Percentiles rank a stretch among this genome's conserved stretches.
Conservation (phyloP, 805 yeast species). For the Candida glaebosa region DNA sequence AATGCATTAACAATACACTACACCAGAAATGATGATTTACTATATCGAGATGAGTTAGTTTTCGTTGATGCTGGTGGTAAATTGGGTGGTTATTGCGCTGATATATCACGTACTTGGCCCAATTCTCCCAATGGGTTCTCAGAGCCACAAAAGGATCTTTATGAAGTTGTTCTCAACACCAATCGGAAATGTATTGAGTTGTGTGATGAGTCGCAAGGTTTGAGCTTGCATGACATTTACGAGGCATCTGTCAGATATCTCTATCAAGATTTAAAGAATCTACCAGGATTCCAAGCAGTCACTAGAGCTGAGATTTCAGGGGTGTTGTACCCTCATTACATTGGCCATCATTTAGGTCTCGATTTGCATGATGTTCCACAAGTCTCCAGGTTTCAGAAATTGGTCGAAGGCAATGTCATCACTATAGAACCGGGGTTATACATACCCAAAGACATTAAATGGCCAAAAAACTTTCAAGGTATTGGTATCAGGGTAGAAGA, state of each 20-base stretch:
- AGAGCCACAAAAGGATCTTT: slow-evolving; percentile 77
- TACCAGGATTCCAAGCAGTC: slow-evolving; percentile 58
- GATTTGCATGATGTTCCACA: slow-evolving; percentile 84
- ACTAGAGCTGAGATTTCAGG: slow-evolving; percentile 51
- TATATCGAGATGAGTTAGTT: slow-evolving; percentile 76
- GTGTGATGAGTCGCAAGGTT: slow-evolving; percentile 52
- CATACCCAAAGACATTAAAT: slow-evolving; percentile 67
- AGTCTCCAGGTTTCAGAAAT: slow-evolving; percentile 49
- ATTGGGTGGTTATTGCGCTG: slow-evolving; percentile 91
- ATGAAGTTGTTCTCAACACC: slow-evolving; percentile 82
- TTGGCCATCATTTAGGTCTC: slow-evolving; percentile 92
- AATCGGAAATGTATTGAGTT: slow-evolving; percentile 72
- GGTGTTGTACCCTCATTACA: slow-evolving; percentile 80
- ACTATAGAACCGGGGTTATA: slow-evolving; percentile 97
- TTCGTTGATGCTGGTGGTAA: slow-evolving; percentile 95
- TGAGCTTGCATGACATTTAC: slow-evolving; percentile 74
- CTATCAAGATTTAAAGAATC: slow-evolving; percentile 61
- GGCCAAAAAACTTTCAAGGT: slow-evolving; percentile 79
- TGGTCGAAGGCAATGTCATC: slow-evolving; percentile 73
- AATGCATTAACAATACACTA: slow-evolving; percentile 92
- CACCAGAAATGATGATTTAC: slow-evolving; percentile 82
- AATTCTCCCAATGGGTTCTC: slow-evolving; percentile 66
- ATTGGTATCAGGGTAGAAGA: slow-evolving; percentile 96
- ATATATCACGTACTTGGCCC: slow-evolving; percentile 97
- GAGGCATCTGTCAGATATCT: slow-evolving; percentile 58